These are phyloP conservation scores for Daldinia eschscholtzii DNA, from an alignment of 2,329 filamentous ascomycete genomes.

Conservation along the genomic window DNA sequence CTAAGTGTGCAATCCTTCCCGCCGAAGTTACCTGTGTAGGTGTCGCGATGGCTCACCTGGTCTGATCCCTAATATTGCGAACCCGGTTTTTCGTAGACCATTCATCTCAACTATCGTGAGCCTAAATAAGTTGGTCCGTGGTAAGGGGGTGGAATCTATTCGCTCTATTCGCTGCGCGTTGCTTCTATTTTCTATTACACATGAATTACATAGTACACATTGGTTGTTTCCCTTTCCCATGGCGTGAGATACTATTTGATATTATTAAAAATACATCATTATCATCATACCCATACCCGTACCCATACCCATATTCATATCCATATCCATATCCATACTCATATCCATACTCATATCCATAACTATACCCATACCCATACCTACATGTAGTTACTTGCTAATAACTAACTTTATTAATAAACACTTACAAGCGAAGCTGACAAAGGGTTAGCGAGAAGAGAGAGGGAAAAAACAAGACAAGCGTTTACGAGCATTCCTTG, in stretches of 20 bases:
- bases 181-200: constrained; percentile 29
- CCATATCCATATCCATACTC: too few species aligned
- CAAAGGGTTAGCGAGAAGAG: constrained; percentile 20
- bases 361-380: too few species aligned
- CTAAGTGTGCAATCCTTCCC: constrained; percentile 40
- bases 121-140: constrained; percentile 38
- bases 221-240: constrained; percentile 9
- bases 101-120: constrained; percentile 42
- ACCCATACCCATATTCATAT: too few species aligned
- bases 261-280: not conserved
- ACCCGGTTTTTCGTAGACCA: constrained; percentile 36
- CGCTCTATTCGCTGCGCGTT: constrained; percentile 37
- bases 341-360: too few species aligned
- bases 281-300: too few species aligned
- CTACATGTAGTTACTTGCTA: not conserved
- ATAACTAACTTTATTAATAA: constrained; percentile 30
- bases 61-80: constrained; percentile 31
- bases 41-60: constrained; percentile 41
- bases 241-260: constrained; percentile 39
- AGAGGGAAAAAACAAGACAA: constrained; percentile 2
- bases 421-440: constrained; percentile 37
- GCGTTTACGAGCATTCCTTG: constrained; percentile 30
- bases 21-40: constrained; percentile 38
- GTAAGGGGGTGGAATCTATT: constrained; percentile 25
- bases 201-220: constrained; percentile 7